These are phyloP conservation scores for Coemansia sp. DNA, from an alignment of 192 early-diverging fungal species.

Conservation along the genomic window DNA sequence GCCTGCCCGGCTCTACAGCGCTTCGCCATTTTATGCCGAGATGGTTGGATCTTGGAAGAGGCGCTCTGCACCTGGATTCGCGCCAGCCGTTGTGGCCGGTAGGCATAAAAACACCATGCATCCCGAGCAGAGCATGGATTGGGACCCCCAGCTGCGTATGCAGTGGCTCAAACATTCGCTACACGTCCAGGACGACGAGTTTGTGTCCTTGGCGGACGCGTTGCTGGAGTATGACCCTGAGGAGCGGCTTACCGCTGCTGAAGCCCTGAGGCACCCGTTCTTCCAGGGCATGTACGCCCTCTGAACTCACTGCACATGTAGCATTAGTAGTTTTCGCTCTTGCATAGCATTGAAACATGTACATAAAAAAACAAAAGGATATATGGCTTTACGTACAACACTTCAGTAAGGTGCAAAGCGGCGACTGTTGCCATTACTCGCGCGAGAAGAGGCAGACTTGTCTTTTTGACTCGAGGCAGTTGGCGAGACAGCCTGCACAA, in stretches of 20 bases:
- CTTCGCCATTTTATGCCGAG: slow-evolving; percentile 68
- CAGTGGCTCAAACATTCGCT: slow-evolving; percentile 57
- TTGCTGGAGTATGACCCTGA: slow-evolving; percentile 91
- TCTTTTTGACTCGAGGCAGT: slow-evolving; percentile 10
- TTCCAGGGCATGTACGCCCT: slow-evolving; percentile 50
- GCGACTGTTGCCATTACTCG: slow-evolving; percentile 11
- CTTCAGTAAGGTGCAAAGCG: slow-evolving; percentile 38
- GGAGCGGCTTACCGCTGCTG: slow-evolving; percentile 78
- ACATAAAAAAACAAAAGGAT: background rate
- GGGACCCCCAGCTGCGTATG: slow-evolving; percentile 54
- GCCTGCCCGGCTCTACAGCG: slow-evolving; percentile 66
- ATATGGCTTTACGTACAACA: background rate
- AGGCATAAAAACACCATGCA: slow-evolving; percentile 34
- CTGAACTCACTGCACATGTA: slow-evolving; percentile 1
- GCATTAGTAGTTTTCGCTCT: background rate
- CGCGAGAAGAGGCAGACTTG: background rate
- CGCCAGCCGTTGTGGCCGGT: slow-evolving; percentile 34
- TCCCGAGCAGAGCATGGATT: slow-evolving; percentile 49
- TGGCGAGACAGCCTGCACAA: background rate
- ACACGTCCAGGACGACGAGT: slow-evolving; percentile 52
- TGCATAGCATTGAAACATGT: slow-evolving; percentile 5
- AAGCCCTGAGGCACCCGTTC: slow-evolving; percentile 62
- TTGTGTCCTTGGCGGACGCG: slow-evolving; percentile 56
- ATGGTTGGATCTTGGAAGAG: slow-evolving; percentile 58
- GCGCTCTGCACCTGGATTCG: slow-evolving; percentile 42